Evolutionary conservation across 108 stramenopile genomes (phyloP), one percentile per base, ranked within the genome.

Genomic region (Pseudonitzschia pungens): DNA sequence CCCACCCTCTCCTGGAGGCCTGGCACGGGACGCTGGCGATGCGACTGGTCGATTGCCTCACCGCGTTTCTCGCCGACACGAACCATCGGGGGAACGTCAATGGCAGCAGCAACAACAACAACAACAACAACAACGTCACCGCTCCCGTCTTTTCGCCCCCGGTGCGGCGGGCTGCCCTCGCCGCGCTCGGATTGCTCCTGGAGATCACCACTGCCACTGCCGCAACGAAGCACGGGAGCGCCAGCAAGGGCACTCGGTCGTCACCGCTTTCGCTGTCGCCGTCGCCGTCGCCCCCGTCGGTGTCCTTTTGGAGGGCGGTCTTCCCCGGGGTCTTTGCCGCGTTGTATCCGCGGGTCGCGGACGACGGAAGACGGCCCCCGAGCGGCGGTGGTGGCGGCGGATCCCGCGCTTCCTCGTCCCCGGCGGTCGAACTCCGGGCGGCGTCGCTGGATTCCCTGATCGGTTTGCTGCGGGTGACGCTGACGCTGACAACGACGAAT

Each of bases 301-400:
- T 6, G 0, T 65, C 45, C 21, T 60, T 72, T 5, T 78, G 77
- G 77, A 70, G 71, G 51, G 22, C 70, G 26, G 41, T 78, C 11
- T 78, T 78, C 51, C 77, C 77, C 5, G 77, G 77, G 20, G 57
- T 72, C 26, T 60, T 78, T 48, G 27, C 60, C 0, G 63, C 71
- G 1, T 29, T 78, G 8, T 78, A 60, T 68, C 63, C 48, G 11
- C 60, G 70, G 20, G 16, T 71, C 0, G 31, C 31, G 62, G 42
- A 63, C 32, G 41, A 22, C 58, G 28, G 57, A 44, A 58, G 27
- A 43, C 9, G 11, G 11, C n/a, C 52, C 18, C n/a, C 52, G 14
- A 53, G 18, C 52, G 18, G 18, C n/a, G 52, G 52, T n/a, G n/a
- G n/a, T n/a, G n/a, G n/a, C n/a, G n/a, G n/a, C n/a, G n/a, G n/a